Evolutionary conservation across 345 rosid genomes (phyloP).

Genomic region (Brassica napus): Da-Ae NC_063444.1:3227001-3227500

Average conservation of each 20-base stretch:
- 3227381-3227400: constrained; percentile 30
- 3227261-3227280: not conserved
- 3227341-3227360: not conserved
- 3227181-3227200: not conserved
- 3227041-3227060: too few species aligned
- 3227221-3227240: not conserved
- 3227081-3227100: too few species aligned
- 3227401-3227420: constrained; percentile 5
- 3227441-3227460: constrained; percentile 5
- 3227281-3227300: constrained; percentile 12
- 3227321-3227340: constrained; percentile 17
- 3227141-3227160: not conserved
- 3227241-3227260: constrained; percentile 12
- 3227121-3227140: not conserved
- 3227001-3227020: too few species aligned
- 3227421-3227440: not conserved
- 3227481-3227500: constrained; percentile 92
- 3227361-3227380: not conserved
- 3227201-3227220: not conserved
- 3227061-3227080: too few species aligned
- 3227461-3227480: constrained; percentile 46
- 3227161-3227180: not conserved
- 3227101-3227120: not conserved
- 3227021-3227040: too few species aligned
- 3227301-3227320: not conserved